These are phyloP conservation scores for Blastocystis hominis DNA, from an alignment of 352 stramenopile genomes.

Conservation along the genomic window DNA sequence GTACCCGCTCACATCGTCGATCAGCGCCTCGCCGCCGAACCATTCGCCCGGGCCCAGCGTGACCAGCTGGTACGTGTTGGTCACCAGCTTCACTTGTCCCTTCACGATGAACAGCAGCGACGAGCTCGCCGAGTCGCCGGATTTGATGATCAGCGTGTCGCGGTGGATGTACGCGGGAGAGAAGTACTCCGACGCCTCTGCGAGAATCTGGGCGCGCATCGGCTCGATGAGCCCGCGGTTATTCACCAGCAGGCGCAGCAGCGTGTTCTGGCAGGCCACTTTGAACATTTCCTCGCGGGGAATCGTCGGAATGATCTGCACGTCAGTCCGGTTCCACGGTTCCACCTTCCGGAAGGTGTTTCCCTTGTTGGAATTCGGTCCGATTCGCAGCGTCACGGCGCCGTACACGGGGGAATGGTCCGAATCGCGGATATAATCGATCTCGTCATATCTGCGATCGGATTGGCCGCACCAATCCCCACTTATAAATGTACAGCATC, in stretches of 20 bases:
- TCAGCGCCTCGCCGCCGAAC: slow-evolving; percentile 49
- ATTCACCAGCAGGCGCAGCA: slow-evolving; percentile 36
- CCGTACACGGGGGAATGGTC: slow-evolving; percentile 52
- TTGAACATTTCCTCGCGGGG: not conserved
- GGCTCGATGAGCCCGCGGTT: slow-evolving; percentile 9
- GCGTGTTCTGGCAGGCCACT: not conserved
- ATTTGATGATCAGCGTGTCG: slow-evolving; percentile 39
- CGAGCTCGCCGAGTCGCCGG: not conserved
- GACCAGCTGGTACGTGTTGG: slow-evolving; percentile 11
- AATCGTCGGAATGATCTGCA: slow-evolving; percentile 24
- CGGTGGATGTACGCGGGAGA: slow-evolving; percentile 16
- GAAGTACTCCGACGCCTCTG: not conserved
- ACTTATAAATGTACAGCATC: slow-evolving; percentile 46
- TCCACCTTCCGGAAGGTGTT: slow-evolving; percentile 9
- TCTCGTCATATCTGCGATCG: not conserved
- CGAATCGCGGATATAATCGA: slow-evolving; percentile 11
- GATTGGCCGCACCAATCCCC: not conserved
- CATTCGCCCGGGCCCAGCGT: slow-evolving; percentile 35
- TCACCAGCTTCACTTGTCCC: slow-evolving; percentile 41
- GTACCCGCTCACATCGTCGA: slow-evolving; percentile 39
- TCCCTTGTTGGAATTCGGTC: slow-evolving; percentile 31
- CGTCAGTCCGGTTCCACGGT: not conserved
- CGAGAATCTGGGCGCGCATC: not conserved
- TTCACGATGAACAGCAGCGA: slow-evolving; percentile 26
- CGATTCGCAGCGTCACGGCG: slow-evolving; percentile 24